Percentiles rank a stretch among this genome's conserved stretches.
phyloP scores from a whole-genome alignment of 169 alveolate species.

The Theileria annulata region DNA sequence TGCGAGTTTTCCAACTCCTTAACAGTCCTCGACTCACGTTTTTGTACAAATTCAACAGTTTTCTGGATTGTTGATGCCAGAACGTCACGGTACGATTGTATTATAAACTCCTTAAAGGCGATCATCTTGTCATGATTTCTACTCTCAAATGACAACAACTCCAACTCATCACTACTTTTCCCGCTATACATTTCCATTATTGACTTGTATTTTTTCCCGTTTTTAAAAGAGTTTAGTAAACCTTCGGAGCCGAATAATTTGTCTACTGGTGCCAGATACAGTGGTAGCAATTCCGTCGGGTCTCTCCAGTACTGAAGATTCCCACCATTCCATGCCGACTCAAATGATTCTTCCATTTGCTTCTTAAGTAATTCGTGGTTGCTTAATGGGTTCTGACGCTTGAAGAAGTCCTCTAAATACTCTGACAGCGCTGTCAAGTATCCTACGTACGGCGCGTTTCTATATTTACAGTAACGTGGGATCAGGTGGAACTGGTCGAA shows the following conservation, averaged over 20 bases:
- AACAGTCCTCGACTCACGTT: conserved; percentile 71
- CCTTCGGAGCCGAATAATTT: conserved; percentile 82
- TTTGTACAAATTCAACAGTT: conserved; percentile 64
- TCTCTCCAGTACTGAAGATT: conserved; percentile 76
- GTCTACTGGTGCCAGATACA: conserved; percentile 78
- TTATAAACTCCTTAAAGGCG: conserved; percentile 72
- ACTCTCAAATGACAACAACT: conserved; percentile 86
- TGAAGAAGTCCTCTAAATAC: conserved; percentile 71
- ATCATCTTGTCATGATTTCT: conserved; percentile 81
- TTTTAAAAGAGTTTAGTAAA: conserved; percentile 62
- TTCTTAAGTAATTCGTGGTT: conserved; percentile 57
- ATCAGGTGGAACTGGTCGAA: conserved; percentile 73
- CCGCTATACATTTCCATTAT: conserved; percentile 78
- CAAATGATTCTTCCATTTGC: conserved; percentile 74
- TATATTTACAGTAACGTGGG: conserved; percentile 83
- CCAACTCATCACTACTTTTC: conserved; percentile 72
- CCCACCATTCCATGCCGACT: conserved; percentile 67
- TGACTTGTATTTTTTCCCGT: conserved; percentile 74
- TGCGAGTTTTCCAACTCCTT: conserved; percentile 73
- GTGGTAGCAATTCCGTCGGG: conserved; percentile 70
- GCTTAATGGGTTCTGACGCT: conserved; percentile 73
- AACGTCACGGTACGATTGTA: conserved; percentile 40
- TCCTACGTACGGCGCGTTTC: conserved; percentile 67
- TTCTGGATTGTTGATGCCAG: conserved; percentile 29
- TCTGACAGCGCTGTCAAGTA: conserved; percentile 64